These are phyloP conservation scores for Eucalyptus cloeziana DNA, from an alignment of 345 rosid species.

Conservation along the genomic window DNA sequence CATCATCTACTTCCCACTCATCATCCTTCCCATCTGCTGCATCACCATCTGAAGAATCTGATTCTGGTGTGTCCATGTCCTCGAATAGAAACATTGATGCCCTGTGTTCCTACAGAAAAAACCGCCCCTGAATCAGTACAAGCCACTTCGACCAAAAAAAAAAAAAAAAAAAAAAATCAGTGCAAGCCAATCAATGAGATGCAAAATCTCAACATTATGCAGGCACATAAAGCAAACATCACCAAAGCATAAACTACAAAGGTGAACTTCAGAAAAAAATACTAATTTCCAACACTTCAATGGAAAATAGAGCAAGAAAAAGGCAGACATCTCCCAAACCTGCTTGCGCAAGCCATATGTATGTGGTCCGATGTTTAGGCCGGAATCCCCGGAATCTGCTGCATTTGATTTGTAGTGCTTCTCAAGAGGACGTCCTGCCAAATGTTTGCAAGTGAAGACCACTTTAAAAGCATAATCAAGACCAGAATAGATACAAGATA, in stretches of 20 bases:
- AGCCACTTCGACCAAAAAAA: too few relatives aligned
- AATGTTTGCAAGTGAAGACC: neutral
- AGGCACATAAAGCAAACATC: neutral
- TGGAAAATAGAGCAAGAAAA: neutral
- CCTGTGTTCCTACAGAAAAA: constrained; percentile 23
- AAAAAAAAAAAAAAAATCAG: too few relatives aligned
- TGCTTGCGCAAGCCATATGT: constrained; percentile 41
- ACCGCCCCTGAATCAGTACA: neutral
- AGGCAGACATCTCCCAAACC: constrained; percentile 2
- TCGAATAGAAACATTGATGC: constrained; percentile 33
- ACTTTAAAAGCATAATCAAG: neutral
- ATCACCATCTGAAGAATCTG: constrained; percentile 22
- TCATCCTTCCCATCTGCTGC: constrained; percentile 35
- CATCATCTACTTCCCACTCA: neutral
- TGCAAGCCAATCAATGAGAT: too few relatives aligned
- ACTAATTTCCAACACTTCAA: neutral
- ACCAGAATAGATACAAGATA: neutral
- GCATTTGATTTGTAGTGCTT: constrained; percentile 7
- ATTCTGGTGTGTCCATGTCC: constrained; percentile 83
- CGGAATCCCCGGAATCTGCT: neutral
- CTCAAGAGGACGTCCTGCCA: constrained; percentile 23
- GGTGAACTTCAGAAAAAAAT: neutral
- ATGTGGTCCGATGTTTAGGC: constrained; percentile 9
- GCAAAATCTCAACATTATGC: neutral
- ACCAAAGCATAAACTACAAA: neutral